A percentile compares a stretch with the other conserved stretches of the same genome.
Evolutionary conservation across 371 early-diverging fungal species (phyloP).

Genomic region (Basidiobolus meristosporus): DNA sequence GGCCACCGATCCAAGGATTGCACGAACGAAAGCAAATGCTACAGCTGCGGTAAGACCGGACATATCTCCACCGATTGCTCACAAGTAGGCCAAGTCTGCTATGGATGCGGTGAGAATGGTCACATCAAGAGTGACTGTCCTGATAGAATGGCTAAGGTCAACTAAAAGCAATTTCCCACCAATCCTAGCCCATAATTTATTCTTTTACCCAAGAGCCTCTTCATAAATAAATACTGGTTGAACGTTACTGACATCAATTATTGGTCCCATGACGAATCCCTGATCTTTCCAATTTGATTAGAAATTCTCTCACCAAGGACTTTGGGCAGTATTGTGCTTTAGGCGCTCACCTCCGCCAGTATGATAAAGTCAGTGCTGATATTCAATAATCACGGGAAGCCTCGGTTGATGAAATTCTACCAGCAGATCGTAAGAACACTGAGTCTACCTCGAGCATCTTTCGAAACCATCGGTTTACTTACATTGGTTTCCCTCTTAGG

Average conservation of each 20-base stretch:
- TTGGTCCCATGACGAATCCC: too few species aligned
- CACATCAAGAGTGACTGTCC: constrained; percentile 17
- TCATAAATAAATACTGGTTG: too few species aligned
- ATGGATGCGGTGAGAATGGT: constrained; percentile 31
- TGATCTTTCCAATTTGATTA: too few species aligned
- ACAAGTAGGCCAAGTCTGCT: constrained; percentile 39
- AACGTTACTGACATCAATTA: too few species aligned
- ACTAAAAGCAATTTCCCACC: too few species aligned
- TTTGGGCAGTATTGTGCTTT: too few species aligned
- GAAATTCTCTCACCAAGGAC: too few species aligned
- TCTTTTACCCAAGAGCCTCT: too few species aligned
- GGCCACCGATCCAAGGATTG: constrained; percentile 19
- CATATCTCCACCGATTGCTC: constrained; percentile 21
- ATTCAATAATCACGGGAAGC: constrained; percentile 92
- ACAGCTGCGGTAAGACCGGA: constrained; percentile 31
- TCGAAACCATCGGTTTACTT: neutral
- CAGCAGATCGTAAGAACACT: constrained; percentile 50
- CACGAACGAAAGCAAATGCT: constrained; percentile 30
- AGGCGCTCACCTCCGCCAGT: neutral
- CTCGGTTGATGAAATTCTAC: constrained; percentile 80
- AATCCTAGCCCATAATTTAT: too few species aligned
- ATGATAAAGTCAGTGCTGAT: constrained; percentile 89
- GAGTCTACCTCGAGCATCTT: neutral
- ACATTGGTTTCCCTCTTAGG: constrained; percentile 18
- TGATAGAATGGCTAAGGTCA: constrained; percentile 5